phyloP scores from a whole-genome alignment of 2,329 filamentous ascomycete genomes.

The Ustulina deusta region DNA sequence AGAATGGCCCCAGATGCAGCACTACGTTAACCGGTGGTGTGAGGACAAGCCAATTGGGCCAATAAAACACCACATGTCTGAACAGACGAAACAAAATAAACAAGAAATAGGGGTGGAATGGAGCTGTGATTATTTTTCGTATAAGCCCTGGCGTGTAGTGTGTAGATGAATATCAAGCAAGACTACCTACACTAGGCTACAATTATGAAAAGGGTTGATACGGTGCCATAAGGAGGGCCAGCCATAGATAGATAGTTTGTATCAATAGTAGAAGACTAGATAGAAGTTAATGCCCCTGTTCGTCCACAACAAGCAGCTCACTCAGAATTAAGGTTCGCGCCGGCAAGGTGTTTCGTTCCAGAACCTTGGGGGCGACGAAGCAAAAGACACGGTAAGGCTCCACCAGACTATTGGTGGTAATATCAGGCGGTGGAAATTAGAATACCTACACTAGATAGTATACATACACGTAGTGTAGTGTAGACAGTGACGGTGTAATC shows the following conservation, averaged over 20 bases:
- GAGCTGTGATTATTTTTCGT: neutral
- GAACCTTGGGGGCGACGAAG: slow-evolving; percentile 1
- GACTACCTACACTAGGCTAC: neutral
- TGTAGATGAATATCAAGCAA: neutral
- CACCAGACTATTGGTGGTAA: slow-evolving; percentile 2
- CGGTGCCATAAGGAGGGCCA: no score
- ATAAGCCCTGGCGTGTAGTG: neutral
- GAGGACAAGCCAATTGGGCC: neutral
- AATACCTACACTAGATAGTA: no score
- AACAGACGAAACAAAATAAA: neutral
- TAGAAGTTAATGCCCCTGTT: no score
- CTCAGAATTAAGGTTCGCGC: slow-evolving; percentile 10
- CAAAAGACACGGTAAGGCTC: neutral
- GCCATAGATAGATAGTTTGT: no score
- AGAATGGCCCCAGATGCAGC: neutral
- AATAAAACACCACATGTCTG: slow-evolving; percentile 6
- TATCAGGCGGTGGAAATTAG: slow-evolving; percentile 14
- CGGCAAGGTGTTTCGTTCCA: neutral
- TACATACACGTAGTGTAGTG: no score
- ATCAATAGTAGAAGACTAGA: no score
- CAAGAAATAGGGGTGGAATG: slow-evolving; percentile 1
- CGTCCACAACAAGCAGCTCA: neutral
- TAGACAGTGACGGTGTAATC: no score
- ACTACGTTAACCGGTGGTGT: neutral
- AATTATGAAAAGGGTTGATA: neutral